These are phyloP conservation scores for Chalara sp. DNA, from an alignment of 2,329 filamentous ascomycete species.

Conservation along the genomic window DNA sequence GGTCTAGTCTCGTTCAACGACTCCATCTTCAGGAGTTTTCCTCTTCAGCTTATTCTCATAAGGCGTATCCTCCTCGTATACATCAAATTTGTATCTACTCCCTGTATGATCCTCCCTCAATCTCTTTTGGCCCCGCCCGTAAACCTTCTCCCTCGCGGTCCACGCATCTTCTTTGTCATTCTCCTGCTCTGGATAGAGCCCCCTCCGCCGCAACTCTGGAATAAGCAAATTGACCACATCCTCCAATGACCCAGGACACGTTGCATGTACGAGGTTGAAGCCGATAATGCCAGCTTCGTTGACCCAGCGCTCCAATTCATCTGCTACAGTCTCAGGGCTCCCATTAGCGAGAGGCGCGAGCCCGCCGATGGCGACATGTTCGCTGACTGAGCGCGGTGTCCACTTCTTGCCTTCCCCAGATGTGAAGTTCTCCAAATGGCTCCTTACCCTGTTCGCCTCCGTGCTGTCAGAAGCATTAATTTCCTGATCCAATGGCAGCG, in stretches of 20 bases:
- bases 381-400: slow-evolving; percentile 64
- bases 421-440: slow-evolving; percentile 41
- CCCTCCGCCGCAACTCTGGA: slow-evolving; percentile 53
- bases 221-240: slow-evolving; percentile 60
- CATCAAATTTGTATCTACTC: slow-evolving; percentile 53
- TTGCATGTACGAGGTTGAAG: slow-evolving; percentile 65
- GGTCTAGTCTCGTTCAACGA: no score
- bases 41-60: slow-evolving; percentile 12
- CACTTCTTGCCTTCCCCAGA: slow-evolving; percentile 45
- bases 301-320: slow-evolving; percentile 61
- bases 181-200: slow-evolving; percentile 34
- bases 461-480: slow-evolving; percentile 46
- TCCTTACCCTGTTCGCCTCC: slow-evolving; percentile 44
- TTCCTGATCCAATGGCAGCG: slow-evolving; percentile 51
- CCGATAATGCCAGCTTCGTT: slow-evolving; percentile 65
- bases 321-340: slow-evolving; percentile 45
- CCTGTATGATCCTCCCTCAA: slow-evolving; percentile 53
- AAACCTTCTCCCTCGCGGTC: slow-evolving; percentile 54
- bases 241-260: slow-evolving; percentile 60
- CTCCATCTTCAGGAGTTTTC: no score
- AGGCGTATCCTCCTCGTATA: slow-evolving; percentile 47
- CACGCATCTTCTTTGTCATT: slow-evolving; percentile 25
- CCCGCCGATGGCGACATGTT: slow-evolving; percentile 62
- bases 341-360: slow-evolving; percentile 48
- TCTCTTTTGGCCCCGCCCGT: slow-evolving; percentile 50